Evolutionary conservation across 305 asterid species (phyloP).

Genomic region (Fraxinus baroniana): DNA sequence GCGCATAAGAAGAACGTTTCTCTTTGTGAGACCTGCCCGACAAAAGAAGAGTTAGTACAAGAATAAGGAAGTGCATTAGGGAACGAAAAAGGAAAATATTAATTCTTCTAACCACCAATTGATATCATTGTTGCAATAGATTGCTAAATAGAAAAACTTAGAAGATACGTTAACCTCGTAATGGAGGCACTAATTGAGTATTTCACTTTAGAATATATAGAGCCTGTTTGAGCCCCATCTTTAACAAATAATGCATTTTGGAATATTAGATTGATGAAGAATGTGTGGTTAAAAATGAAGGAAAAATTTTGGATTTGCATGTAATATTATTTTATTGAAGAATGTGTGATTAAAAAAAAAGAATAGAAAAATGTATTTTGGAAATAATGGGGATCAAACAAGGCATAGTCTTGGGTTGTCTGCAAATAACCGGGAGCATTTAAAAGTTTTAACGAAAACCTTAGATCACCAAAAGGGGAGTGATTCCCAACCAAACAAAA

Average conservation of each 20-base stretch:
- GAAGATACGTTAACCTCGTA: not conserved
- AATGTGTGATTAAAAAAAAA: not conserved
- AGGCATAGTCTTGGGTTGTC: not conserved
- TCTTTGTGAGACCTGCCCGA: slow-evolving; percentile 67
- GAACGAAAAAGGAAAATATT: not conserved
- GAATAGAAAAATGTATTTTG: not conserved
- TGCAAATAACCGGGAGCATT: not conserved
- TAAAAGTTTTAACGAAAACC: not conserved
- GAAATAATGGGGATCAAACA: not conserved
- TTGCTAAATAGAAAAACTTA: not conserved
- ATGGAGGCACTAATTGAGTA: not conserved
- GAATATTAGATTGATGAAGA: not conserved
- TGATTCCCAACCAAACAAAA: not conserved
- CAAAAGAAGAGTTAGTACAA: slow-evolving; percentile 9
- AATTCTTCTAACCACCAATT: not conserved
- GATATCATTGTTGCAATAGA: not conserved
- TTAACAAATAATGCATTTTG: not conserved
- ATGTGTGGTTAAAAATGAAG: not conserved
- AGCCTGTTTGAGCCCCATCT: not conserved
- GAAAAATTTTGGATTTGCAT: not conserved
- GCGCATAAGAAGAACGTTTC: slow-evolving; percentile 81
- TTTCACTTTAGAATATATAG: not conserved
- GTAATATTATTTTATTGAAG: not conserved
- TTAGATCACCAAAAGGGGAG: not conserved
- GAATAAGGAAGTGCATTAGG: not conserved